Conservation (phyloP, 495 filamentous ascomycete species). For the Parathielavia appendiculata region DNA sequence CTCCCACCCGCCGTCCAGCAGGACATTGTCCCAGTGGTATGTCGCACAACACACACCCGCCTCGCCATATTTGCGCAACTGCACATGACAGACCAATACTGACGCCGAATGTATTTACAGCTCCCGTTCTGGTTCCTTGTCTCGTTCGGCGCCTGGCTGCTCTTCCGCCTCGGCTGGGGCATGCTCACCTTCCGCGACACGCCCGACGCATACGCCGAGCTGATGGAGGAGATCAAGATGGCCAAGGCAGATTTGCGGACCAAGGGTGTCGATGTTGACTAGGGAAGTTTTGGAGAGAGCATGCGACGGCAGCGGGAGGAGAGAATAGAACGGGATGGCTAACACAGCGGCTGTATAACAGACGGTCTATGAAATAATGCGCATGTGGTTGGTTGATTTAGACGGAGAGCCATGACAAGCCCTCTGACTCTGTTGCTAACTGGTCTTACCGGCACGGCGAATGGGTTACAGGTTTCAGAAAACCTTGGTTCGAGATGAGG, state of each 20-base stretch:
- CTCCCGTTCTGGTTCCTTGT: constrained; percentile 90
- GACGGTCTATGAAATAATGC: neutral
- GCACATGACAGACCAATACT: neutral
- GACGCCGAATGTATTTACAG: constrained; percentile 37
- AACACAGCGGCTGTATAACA: neutral
- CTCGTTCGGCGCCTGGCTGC: constrained; percentile 86
- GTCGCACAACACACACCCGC: constrained; percentile 18
- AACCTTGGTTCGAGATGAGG: neutral
- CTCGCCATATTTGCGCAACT: neutral
- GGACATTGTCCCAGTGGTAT: constrained; percentile 67
- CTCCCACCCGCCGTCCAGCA: constrained; percentile 67
- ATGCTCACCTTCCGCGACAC: constrained; percentile 96
- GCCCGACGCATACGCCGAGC: constrained; percentile 80
- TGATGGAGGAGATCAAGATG: constrained; percentile 74
- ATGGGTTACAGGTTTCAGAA: neutral
- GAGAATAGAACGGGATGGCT: no score
- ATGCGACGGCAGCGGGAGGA: neutral
- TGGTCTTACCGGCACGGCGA: no score
- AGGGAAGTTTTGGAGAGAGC: neutral
- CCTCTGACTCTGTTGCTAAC: no score
- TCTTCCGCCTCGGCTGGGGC: constrained; percentile 84
- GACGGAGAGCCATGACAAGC: neutral
- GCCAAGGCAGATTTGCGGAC: constrained; percentile 61
- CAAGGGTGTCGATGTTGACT: constrained; percentile 71
- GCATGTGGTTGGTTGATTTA: neutral